Percentiles rank a stretch among this genome's conserved stretches.
Conservation (phyloP, 192 early-diverging fungal species). For the Rhizoclosmatium globosum region DNA sequence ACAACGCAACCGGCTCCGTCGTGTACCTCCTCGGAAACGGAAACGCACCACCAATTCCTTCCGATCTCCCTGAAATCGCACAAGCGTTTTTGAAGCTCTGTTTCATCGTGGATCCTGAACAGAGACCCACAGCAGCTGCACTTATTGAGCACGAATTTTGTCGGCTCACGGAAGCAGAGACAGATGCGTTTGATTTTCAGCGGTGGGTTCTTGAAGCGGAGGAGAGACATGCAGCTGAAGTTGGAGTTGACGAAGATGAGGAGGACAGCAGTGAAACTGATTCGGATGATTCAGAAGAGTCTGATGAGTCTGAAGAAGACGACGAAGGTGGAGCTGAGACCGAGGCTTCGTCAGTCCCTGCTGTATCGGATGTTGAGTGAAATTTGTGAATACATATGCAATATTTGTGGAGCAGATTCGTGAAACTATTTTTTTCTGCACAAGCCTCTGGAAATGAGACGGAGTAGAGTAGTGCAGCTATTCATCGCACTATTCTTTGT, state of each 20-base stretch:
- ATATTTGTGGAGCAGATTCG: too few species aligned
- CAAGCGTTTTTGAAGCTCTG: slow-evolving; percentile 77
- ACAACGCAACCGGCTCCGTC: slow-evolving; percentile 59
- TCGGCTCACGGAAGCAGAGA: slow-evolving; percentile 27
- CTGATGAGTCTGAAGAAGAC: background rate
- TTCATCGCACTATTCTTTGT: too few species aligned
- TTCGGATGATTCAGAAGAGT: slow-evolving; percentile 21
- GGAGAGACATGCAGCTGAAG: slow-evolving; percentile 4
- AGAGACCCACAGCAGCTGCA: slow-evolving; percentile 79
- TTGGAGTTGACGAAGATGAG: background rate
- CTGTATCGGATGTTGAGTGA: background rate
- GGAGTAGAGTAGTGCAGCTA: too few species aligned
- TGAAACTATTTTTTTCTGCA: too few species aligned
- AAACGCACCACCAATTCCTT: slow-evolving; percentile 84
- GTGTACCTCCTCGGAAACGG: slow-evolving; percentile 81
- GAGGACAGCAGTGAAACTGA: background rate
- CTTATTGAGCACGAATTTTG: slow-evolving; percentile 74
- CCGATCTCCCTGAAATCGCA: slow-evolving; percentile 54
- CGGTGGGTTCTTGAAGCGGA: slow-evolving; percentile 44
- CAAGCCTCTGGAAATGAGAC: too few species aligned
- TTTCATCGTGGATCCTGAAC: slow-evolving; percentile 80
- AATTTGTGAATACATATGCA: too few species aligned
- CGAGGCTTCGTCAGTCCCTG: background rate
- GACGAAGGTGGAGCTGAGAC: background rate
- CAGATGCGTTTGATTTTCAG: slow-evolving; percentile 47